Percentiles rank a stretch among this genome's conserved stretches.
Evolutionary conservation across 2,329 filamentous ascomycete genomes (phyloP).

Genomic region (Fusarium azukiicola): DNA sequence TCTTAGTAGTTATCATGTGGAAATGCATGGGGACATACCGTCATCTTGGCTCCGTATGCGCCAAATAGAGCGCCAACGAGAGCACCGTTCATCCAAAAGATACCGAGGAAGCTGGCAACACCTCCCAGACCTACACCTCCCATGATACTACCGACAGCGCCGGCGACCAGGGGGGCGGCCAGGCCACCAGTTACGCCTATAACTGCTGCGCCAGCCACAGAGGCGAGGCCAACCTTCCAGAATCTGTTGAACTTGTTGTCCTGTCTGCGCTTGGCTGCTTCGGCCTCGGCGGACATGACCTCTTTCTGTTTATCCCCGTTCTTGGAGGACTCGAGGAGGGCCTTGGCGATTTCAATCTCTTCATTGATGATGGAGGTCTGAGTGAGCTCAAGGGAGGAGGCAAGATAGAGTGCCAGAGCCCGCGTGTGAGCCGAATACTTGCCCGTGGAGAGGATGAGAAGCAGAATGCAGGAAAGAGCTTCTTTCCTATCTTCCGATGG

Average conservation of each 20-base stretch:
- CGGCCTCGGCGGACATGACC: conserved; percentile 86
- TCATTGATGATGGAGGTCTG: conserved; percentile 82
- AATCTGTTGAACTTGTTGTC: conserved; percentile 85
- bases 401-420: conserved; percentile 83
- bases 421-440: conserved; percentile 89
- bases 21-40: conserved; percentile 58
- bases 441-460: conserved; percentile 86
- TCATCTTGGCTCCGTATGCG: conserved; percentile 91
- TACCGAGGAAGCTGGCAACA: conserved; percentile 91
- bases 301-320: conserved; percentile 64
- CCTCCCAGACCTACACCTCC: conserved; percentile 92
- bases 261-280: conserved; percentile 86
- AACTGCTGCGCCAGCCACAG: conserved; percentile 91
- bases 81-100: conserved; percentile 92
- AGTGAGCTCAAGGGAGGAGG: conserved; percentile 83
- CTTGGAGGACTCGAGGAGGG: conserved; percentile 83
- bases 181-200: conserved; percentile 96
- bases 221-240: conserved; percentile 95
- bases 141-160: conserved; percentile 91
- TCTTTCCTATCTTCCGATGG: conserved; percentile 79
- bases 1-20: conserved; percentile 35
- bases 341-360: conserved; percentile 88
- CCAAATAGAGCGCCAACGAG: conserved; percentile 94
- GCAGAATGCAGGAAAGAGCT: conserved; percentile 84
- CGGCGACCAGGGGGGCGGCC: conserved; percentile 93